Conservation (phyloP, 441 rosid species). For the Corymbia citriodora region DNA sequence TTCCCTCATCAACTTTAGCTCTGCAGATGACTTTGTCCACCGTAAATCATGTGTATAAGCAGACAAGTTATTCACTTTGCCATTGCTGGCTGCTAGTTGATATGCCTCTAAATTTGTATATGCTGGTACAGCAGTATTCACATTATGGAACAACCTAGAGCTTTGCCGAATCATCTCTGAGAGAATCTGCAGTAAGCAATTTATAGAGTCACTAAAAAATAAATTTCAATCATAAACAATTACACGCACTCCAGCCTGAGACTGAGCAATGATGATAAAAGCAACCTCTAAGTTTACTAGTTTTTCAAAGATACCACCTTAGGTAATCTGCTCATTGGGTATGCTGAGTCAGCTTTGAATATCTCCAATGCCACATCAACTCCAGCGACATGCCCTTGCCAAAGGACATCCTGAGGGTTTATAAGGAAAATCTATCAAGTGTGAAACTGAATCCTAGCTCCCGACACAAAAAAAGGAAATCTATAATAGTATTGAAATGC, state of each 20-base stretch:
- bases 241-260: neutral
- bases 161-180: conserved; percentile 68
- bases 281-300: neutral
- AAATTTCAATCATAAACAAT: neutral
- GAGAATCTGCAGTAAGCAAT: conserved; percentile 59
- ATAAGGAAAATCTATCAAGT: neutral
- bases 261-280: neutral
- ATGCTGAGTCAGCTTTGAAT: conserved; percentile 86
- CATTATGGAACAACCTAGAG: conserved; percentile 75
- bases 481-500: neutral
- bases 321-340: conserved; percentile 57
- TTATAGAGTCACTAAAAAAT: neutral
- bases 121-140: conserved; percentile 48
- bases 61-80: conserved; percentile 63
- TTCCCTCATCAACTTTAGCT: conserved; percentile 85
- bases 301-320: conserved; percentile 35
- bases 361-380: conserved; percentile 71
- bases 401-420: conserved; percentile 60
- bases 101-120: conserved; percentile 68
- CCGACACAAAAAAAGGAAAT: neutral
- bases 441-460: neutral
- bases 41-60: conserved; percentile 60
- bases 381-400: conserved; percentile 95
- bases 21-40: conserved; percentile 84
- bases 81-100: conserved; percentile 35